Base-by-base conservation (phyloP, 31 red algal species). In the Endocladia muricata region DNA sequence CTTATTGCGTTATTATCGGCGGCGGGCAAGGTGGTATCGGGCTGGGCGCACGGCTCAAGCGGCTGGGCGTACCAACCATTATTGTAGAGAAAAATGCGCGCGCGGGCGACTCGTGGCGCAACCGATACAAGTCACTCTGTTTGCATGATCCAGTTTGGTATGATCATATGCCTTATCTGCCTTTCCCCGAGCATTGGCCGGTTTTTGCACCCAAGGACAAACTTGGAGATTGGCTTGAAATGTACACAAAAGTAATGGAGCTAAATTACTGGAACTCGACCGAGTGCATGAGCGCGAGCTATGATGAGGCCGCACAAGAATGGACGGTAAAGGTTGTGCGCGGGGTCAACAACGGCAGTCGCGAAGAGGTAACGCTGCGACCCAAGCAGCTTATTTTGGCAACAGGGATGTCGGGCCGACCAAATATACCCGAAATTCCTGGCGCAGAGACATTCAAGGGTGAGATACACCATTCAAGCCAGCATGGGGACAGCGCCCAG, bases 61-160 rank as follows among this genome's bases (percentile, higher is more conserved):
- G 59, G 23, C 59, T n/a, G n/a, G 11, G 15, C 15, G 23, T 63
- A 11, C 59, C 59, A 21, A 21, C 23, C 30, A 28, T 63, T 21
- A 63, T 63, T 26, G 13, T 63, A 26, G 59, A 63, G 23, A 11
- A 28, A 9, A 63, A 63, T 63, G 15, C 9, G 9, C 23, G 59
- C 23, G 13, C 59, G 8, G 59, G 59, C 30, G 59, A 63, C 23
- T 63, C 59, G 9, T 63, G 59, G 59, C 59, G 59, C 11, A 11
- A 21, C n/a, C 59, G 59, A 26, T 63, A 63, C 30, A 17, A 28
- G 11, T 21, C 59, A 9, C 23, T 63, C 13, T 63, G 59, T 63
- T 26, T 63, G 23, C 59, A 63, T 63, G 59, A 63, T 28, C 59
- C 59, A 9, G 59, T 63, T 21, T 63, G 59, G 59, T 63, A 63